A percentile compares a stretch with the other conserved stretches of the same genome.
These are phyloP conservation scores for Elsinoe arachidis DNA, from an alignment of 2,329 filamentous ascomycete genomes.

Conservation along the genomic window DNA sequence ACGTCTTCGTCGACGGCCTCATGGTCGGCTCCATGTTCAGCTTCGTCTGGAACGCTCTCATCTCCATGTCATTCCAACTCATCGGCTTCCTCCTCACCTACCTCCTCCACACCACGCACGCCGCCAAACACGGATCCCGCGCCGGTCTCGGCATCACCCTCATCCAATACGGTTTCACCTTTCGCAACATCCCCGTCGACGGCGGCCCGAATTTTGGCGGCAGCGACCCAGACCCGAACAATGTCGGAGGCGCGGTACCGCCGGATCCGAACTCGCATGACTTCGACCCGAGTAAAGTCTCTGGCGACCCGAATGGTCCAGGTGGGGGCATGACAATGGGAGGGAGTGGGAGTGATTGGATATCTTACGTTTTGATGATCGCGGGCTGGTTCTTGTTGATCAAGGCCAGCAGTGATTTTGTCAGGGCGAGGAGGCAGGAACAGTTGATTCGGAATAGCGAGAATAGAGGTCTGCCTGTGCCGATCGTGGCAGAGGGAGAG, in stretches of 20 bases:
- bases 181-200: constrained; percentile 45
- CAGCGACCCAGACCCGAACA: constrained; percentile 27
- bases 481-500: constrained; percentile 58
- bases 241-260: constrained; percentile 49
- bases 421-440: constrained; percentile 81
- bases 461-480: constrained; percentile 73
- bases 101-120: constrained; percentile 93
- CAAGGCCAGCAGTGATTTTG: constrained; percentile 81
- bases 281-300: constrained; percentile 67
- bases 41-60: constrained; percentile 90
- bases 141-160: constrained; percentile 90
- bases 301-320: constrained; percentile 26
- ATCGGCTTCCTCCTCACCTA: constrained; percentile 97
- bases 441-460: constrained; percentile 88
- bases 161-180: constrained; percentile 93
- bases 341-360: constrained; percentile 72
- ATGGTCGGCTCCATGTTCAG: constrained; percentile 82
- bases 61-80: constrained; percentile 93
- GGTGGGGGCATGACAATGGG: constrained; percentile 36
- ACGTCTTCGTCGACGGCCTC: constrained; percentile 94
- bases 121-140: constrained; percentile 92
- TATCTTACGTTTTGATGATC: constrained; percentile 90
- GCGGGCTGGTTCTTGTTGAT: constrained; percentile 98
- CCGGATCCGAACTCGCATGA: constrained; percentile 83
- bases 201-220: constrained; percentile 27